Percentiles rank a stretch among this genome's conserved stretches.
These are phyloP conservation scores for Arabidopsis arenosa DNA, from an alignment of 345 rosid genomes.

Conservation along the genomic window DNA sequence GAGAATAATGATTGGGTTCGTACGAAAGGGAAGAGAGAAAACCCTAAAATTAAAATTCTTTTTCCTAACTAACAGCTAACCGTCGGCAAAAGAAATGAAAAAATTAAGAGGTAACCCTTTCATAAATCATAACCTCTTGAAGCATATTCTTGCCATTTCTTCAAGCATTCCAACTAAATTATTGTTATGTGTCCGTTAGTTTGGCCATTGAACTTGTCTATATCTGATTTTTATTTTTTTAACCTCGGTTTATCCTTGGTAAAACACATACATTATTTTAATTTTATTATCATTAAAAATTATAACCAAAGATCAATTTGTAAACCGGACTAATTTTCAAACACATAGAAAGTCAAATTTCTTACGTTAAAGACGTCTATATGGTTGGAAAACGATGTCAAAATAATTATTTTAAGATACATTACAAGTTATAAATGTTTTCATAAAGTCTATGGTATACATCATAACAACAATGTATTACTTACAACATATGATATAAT, in stretches of 20 bases:
- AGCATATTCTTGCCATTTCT: constrained; percentile 41
- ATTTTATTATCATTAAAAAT: not conserved
- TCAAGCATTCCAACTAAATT: constrained; percentile 24
- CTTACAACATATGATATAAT: not conserved
- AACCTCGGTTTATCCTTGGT: not conserved
- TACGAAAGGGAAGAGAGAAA: not conserved
- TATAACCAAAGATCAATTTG: not conserved
- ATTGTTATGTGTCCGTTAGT: not conserved
- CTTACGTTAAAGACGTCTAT: not conserved
- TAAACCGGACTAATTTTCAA: not conserved
- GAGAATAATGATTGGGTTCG: constrained; percentile 26
- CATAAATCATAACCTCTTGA: not conserved
- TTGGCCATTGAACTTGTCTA: not conserved
- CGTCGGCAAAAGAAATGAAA: constrained; percentile 23
- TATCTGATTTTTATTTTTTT: not conserved
- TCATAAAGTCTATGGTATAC: not conserved
- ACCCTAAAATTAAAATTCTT: not conserved
- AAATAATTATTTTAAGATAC: not conserved
- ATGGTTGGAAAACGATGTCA: not conserved
- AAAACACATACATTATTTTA: not conserved
- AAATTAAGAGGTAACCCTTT: not conserved
- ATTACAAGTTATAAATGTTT: not conserved
- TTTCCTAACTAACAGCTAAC: not conserved
- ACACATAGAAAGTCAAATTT: not conserved
- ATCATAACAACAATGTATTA: not conserved